These are phyloP conservation scores for Aspergillus haitiensis DNA, from an alignment of 495 filamentous ascomycete species.

Conservation along the genomic window DNA sequence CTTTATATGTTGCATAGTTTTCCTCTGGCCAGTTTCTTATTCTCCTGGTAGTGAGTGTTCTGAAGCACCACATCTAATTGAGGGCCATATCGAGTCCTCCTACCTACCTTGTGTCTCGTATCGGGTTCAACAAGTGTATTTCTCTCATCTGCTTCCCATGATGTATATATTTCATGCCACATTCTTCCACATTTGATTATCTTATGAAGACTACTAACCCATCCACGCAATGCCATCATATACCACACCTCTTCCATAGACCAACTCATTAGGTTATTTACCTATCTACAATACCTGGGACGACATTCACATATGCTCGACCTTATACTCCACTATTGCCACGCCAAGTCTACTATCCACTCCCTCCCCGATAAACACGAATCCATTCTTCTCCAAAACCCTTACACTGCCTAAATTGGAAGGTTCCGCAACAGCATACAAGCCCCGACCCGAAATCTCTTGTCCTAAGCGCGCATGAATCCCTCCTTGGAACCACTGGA, in stretches of 20 bases:
- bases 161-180: slow-evolving; percentile 15
- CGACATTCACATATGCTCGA: neutral
- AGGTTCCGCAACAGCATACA: slow-evolving; percentile 15
- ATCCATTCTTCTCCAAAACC: slow-evolving; percentile 24
- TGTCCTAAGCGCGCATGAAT: neutral
- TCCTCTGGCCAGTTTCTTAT: neutral
- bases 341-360: slow-evolving; percentile 15
- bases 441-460: neutral
- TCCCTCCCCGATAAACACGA: slow-evolving; percentile 13
- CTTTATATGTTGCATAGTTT: slow-evolving; percentile 24
- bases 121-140: neutral
- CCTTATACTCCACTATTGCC: slow-evolving; percentile 14
- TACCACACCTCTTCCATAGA: neutral
- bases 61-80: slow-evolving; percentile 4
- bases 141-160: neutral
- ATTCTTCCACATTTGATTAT: neutral
- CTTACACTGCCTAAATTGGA: slow-evolving; percentile 17
- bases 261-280: neutral
- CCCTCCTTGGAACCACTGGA: slow-evolving; percentile 1
- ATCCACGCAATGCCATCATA: neutral
- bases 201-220: too few relatives aligned
- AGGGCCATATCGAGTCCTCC: neutral
- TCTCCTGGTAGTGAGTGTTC: slow-evolving; percentile 5
- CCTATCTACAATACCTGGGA: neutral
- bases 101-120: neutral